Base-by-base conservation (phyloP, 495 filamentous ascomycete species). In the Mytilinidion resinicola region DNA sequence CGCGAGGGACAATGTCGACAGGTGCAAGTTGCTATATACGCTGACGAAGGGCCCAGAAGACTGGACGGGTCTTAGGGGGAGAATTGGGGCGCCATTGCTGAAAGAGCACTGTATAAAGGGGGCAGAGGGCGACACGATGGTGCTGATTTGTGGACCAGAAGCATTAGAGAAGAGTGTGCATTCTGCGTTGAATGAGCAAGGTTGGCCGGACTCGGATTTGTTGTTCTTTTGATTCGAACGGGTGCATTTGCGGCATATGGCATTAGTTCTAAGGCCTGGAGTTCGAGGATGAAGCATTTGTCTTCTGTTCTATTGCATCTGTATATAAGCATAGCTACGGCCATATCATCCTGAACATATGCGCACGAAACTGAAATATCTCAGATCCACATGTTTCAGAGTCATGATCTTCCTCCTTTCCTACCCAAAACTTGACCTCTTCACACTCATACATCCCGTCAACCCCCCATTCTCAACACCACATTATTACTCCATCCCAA, bases 71-170 rank as follows among this genome's bases (percentile, higher is more conserved):
- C 69, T 83, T 39, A 77, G 72, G 49, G 92, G 92, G 0, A 74
- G 91, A 53, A 84, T 96, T 53, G 78, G 78, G 36, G 75, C 71
- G 62, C 76, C 75, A 9, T 64, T 96, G 51, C 71, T 93, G 39
- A 74, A 79, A 59, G 74, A 82, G 61, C 82, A 89, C 68, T 80
- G 83, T 8, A 53, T 56, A 9, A 71, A 67, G 3, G 75, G 74
- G 39, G 77, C 73, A 1, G 80, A 44, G 9, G 43, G 43, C 9
- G 57, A 84, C 33, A 76, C 79, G 5, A 72, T 97, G 77, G 86
- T 87, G 39, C 68, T 97, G 57, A 78, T 96, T 43, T 96, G 92
- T 75, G 92, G 92, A 9, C 92, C 92, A 0, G 82, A 80, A 61
- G 72, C 82, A 10, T 76, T 97, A 74, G 90, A 96, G 73, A 85